Evolutionary conservation across 148 eudicot species (phyloP), one percentile per base, ranked within the genome.

Genomic region (Suaeda aralocaspica): DNA sequence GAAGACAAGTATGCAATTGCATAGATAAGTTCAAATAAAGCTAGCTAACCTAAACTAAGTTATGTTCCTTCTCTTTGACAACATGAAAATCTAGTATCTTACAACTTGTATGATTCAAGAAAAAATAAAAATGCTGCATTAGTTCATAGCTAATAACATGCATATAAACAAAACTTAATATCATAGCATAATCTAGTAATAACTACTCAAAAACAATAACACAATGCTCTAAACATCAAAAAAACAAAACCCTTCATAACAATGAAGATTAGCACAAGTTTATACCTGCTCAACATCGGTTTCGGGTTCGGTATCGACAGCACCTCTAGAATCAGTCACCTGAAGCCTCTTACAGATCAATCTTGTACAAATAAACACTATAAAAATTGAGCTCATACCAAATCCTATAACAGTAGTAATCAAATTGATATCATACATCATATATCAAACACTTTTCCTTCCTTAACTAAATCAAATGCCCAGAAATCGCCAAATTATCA

Each of bases 351-450:
- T 87, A 82, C 94, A 89, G 2, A 89, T 78, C 6, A 86, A 79
- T 60, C 94, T 84, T 39, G 94, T 83, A 79, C 90, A 89, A 13
- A 89, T 81, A 78, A 89, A 89, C 66, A 84, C 89, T 70, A 89
- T 86, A 51, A 89, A 89, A 74, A 88, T 71, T 13, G 88, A 89
- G 67, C 94, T 84, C 87, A 89, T 84, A 41, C 88, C 94, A 83
- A 86, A 89, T 26, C 90, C 90, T 48, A 89, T 81, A 6, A 86
- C 71, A 58, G 94, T 89, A 25, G 94, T 86, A 8, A 84, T 80
- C 67, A 86, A 81, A 81, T 89, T 89, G 74, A 86, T 76, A 29
- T 83, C 79, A 29, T 82, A 84, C 53, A 84, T 68, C 86, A 83
- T 86, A 53, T 72, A 6, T 34, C 31, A 31, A 59, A 56, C 12